These are phyloP conservation scores for Globisporangium nunn DNA, from an alignment of 352 stramenopile genomes.

Conservation along the genomic window DNA sequence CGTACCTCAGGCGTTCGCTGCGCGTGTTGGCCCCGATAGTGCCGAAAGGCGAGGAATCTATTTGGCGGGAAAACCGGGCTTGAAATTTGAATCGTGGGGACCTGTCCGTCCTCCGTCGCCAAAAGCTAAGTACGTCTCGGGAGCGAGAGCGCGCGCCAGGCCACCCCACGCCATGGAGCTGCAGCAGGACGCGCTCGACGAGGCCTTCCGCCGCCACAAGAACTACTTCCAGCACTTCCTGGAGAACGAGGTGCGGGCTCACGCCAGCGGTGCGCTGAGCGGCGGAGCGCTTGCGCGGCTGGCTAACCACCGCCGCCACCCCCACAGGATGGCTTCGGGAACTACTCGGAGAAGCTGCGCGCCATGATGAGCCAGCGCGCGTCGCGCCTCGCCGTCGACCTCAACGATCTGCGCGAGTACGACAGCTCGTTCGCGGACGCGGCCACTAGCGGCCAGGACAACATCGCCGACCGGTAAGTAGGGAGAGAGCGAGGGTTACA, in stretches of 20 bases:
- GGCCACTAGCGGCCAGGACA: slow-evolving; percentile 48
- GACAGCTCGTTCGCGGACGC: slow-evolving; percentile 76
- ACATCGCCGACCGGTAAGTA: slow-evolving; percentile 54
- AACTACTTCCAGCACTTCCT: slow-evolving; percentile 86
- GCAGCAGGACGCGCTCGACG: slow-evolving; percentile 78
- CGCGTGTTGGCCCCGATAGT: no score
- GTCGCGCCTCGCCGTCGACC: slow-evolving; percentile 75
- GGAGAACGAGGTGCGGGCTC: slow-evolving; percentile 52
- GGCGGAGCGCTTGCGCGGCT: not conserved
- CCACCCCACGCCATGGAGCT: slow-evolving; percentile 41
- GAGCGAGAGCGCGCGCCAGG: no score
- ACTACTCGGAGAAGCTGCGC: slow-evolving; percentile 75
- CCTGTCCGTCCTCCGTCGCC: no score
- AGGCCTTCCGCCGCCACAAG: slow-evolving; percentile 82
- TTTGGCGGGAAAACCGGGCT: not conserved
- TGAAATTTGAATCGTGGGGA: not conserved
- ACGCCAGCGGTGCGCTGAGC: not conserved
- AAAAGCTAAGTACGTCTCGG: no score
- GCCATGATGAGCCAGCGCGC: slow-evolving; percentile 76
- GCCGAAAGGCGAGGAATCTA: no score
- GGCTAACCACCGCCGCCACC: not conserved
- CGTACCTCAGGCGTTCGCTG: no score
- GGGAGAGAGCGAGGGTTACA: not conserved
- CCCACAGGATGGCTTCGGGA: slow-evolving; percentile 54
- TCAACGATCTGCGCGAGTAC: slow-evolving; percentile 89